Evolutionary conservation across 2,329 filamentous ascomycete genomes (phyloP).

Genomic region (Exophiala sp.): DNA sequence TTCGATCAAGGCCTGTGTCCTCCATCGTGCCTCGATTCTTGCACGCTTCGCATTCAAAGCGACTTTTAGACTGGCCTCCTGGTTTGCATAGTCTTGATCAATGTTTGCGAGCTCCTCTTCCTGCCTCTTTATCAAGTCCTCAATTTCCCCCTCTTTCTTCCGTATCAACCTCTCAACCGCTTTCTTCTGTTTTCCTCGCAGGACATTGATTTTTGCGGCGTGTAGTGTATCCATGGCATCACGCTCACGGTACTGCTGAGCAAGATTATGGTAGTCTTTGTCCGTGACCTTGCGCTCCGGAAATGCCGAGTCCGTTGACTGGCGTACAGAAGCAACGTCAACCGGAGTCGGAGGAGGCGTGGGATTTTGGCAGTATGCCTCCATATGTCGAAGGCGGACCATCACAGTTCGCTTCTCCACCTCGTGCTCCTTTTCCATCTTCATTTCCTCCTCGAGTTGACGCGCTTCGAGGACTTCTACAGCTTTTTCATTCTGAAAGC

Average conservation of each 20-base stretch:
- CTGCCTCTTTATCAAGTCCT: constrained; percentile 34
- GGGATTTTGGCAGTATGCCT: constrained; percentile 41
- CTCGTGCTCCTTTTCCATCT: constrained; percentile 42
- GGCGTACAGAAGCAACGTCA: constrained; percentile 23
- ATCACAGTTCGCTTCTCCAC: constrained; percentile 39
- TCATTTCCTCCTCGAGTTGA: constrained; percentile 41
- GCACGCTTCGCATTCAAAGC: constrained; percentile 35
- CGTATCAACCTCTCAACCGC: constrained; percentile 37
- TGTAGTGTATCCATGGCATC: constrained; percentile 42
- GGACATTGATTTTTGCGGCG: constrained; percentile 42
- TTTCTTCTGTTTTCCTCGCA: constrained; percentile 43
- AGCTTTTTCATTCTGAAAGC: constrained; percentile 34
- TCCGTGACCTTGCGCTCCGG: constrained; percentile 36
- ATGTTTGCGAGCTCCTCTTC: constrained; percentile 32
- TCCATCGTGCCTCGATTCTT: constrained; percentile 37
- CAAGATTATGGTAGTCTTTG: constrained; percentile 40
- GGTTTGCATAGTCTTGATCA: constrained; percentile 29
- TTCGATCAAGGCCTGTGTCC: constrained; percentile 40
- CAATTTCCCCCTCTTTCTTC: constrained; percentile 38
- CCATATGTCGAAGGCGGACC: constrained; percentile 44
- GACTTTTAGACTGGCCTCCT: constrained; percentile 32
- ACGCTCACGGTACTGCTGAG: constrained; percentile 41
- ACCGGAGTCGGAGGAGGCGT: constrained; percentile 35
- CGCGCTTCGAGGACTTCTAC: constrained; percentile 39
- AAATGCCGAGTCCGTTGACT: constrained; percentile 19